A percentile compares a stretch with the other conserved stretches of the same genome.
Evolutionary conservation across 1,284 basidiomycete genomes (phyloP).

Genomic region (Cystobasidium slooffiae): DNA sequence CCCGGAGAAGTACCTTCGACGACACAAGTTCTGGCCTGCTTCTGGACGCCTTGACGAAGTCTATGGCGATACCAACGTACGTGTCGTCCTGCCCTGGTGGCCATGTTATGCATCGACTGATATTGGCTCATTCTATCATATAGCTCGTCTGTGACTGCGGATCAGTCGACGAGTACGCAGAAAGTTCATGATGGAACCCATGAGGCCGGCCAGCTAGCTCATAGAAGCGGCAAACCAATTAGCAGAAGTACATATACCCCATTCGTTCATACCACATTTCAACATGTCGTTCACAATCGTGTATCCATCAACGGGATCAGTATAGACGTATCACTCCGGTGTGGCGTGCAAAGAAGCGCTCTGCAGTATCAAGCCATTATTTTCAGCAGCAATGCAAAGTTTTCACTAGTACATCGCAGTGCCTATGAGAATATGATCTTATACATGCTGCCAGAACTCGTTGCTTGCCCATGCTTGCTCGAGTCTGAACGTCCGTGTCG

Average conservation of each 20-base stretch:
- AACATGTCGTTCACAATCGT: slow-evolving; percentile 21
- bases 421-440: background rate
- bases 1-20: slow-evolving; percentile 74
- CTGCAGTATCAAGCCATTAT: background rate
- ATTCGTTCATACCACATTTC: slow-evolving; percentile 17
- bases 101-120: slow-evolving; percentile 1
- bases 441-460: slow-evolving; percentile 1
- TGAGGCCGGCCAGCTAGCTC: background rate
- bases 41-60: slow-evolving; percentile 90
- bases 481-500: background rate
- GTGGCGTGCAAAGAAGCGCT: background rate
- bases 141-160: slow-evolving; percentile 43
- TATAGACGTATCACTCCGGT: background rate
- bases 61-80: slow-evolving; percentile 79
- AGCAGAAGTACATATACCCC: slow-evolving; percentile 12
- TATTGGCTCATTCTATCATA: slow-evolving; percentile 15
- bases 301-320: slow-evolving; percentile 25
- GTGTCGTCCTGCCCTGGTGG: slow-evolving; percentile 54
- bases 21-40: slow-evolving; percentile 92
- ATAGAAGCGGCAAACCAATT: background rate
- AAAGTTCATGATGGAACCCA: background rate
- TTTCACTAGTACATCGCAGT: background rate
- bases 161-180: slow-evolving; percentile 32
- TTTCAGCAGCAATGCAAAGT: background rate
- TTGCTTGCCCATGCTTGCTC: background rate